These are phyloP conservation scores for Erodium maritimum DNA, from an alignment of 345 rosid genomes.

Conservation along the genomic window DNA sequence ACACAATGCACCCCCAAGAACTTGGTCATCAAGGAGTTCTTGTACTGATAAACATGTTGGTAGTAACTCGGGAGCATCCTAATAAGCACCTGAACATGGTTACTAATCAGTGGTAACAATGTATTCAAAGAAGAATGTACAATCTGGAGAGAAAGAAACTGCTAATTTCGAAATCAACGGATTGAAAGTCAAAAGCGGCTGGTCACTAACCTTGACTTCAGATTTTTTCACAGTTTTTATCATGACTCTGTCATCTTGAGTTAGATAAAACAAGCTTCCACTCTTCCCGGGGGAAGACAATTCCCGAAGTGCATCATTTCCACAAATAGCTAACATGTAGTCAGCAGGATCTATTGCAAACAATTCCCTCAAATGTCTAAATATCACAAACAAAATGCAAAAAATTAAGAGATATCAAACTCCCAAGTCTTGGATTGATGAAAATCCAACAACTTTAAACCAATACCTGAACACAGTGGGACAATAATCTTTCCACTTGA, in stretches of 20 bases:
- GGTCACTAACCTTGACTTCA: conserved; percentile 87
- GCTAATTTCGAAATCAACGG: conserved; percentile 7
- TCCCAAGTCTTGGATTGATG: not conserved
- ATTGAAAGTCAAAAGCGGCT: conserved; percentile 14
- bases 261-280: conserved; percentile 94
- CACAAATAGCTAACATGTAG: conserved; percentile 94
- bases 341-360: conserved; percentile 90
- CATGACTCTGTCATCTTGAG: conserved; percentile 97
- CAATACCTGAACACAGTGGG: conserved; percentile 82
- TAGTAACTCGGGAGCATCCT: conserved; percentile 87
- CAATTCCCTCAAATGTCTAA: conserved; percentile 71
- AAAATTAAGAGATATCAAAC: not conserved
- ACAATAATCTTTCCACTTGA: conserved; percentile 96
- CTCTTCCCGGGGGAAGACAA: conserved; percentile 98
- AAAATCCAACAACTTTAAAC: not conserved
- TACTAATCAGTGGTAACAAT: too few species aligned
- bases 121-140: conserved; percentile 8
- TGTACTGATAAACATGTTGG: conserved; percentile 55
- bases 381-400: not conserved
- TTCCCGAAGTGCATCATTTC: conserved; percentile 85
- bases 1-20: conserved; percentile 96
- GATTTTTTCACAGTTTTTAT: conserved; percentile 94
- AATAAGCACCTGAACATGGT: conserved; percentile 58
- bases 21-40: conserved; percentile 76
- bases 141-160: conserved; percentile 2